phyloP scores from a whole-genome alignment of 306 rosid species.

The Cyclanthera cordifolia region DNA sequence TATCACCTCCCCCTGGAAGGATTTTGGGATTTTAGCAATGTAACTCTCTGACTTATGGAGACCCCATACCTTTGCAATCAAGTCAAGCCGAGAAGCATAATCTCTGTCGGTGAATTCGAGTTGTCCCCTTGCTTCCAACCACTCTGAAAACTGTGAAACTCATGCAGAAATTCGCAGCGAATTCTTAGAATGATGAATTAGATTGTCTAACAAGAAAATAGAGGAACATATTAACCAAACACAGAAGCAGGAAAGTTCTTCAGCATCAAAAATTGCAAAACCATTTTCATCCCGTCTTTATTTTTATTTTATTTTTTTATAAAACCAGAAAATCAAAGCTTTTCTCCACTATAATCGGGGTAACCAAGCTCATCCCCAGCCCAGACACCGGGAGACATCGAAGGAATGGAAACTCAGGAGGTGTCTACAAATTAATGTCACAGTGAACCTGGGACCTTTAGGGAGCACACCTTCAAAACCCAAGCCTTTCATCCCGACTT shows the following conservation, averaged over 20 bases:
- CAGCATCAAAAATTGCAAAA: neutral
- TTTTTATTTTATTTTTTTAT: too few species aligned
- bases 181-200: neutral
- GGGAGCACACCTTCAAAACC: too few species aligned
- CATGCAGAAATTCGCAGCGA: neutral
- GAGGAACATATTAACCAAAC: too few species aligned
- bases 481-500: too few species aligned
- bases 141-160: conserved; percentile 60
- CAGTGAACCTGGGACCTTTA: too few species aligned
- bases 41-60: conserved; percentile 49
- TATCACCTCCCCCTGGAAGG: conserved; percentile 54
- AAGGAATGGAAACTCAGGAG: too few species aligned
- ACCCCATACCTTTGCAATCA: conserved; percentile 60
- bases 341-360: too few species aligned
- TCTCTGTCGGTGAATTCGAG: conserved; percentile 51
- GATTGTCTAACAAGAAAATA: too few species aligned
- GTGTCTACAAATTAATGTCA: too few species aligned
- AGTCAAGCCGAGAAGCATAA: conserved; percentile 64
- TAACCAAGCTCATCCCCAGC: too few species aligned
- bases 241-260: neutral
- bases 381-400: too few species aligned
- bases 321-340: too few species aligned
- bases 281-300: neutral
- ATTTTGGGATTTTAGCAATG: conserved; percentile 50
- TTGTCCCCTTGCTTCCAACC: conserved; percentile 46